Conservation (phyloP, 257 asterid species). For the Nicotiana paniculata region DNA sequence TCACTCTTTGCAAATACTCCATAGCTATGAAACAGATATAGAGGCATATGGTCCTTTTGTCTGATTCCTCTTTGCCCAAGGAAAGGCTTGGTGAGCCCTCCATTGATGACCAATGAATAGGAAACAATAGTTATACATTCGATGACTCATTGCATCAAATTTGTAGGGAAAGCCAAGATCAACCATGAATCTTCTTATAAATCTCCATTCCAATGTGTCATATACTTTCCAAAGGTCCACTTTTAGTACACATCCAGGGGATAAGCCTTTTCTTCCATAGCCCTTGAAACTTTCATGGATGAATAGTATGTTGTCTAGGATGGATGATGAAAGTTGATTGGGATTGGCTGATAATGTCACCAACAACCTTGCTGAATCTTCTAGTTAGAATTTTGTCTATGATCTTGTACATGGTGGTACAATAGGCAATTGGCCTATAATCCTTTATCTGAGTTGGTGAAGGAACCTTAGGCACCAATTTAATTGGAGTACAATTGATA, state of each 20-base stretch:
- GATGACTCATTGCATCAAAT: neutral
- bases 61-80: neutral
- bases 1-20: too few relatives aligned
- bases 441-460: too few relatives aligned
- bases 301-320: neutral
- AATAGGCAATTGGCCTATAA: too few relatives aligned
- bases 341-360: neutral
- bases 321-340: neutral
- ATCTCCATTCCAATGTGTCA: neutral
- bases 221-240: neutral
- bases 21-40: too few relatives aligned
- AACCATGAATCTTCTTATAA: neutral
- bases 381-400: too few relatives aligned
- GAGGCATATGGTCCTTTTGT: neutral
- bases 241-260: too few relatives aligned
- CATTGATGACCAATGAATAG: neutral
- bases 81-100: neutral
- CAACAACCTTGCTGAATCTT: neutral
- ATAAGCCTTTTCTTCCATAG: neutral
- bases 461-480: too few relatives aligned
- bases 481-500: too few relatives aligned
- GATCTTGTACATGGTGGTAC: too few relatives aligned
- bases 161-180: neutral
- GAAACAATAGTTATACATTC: neutral
- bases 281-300: neutral